Conservation (phyloP, 2,329 filamentous ascomycete genomes). For the Microdochium bolleyi region DNA sequence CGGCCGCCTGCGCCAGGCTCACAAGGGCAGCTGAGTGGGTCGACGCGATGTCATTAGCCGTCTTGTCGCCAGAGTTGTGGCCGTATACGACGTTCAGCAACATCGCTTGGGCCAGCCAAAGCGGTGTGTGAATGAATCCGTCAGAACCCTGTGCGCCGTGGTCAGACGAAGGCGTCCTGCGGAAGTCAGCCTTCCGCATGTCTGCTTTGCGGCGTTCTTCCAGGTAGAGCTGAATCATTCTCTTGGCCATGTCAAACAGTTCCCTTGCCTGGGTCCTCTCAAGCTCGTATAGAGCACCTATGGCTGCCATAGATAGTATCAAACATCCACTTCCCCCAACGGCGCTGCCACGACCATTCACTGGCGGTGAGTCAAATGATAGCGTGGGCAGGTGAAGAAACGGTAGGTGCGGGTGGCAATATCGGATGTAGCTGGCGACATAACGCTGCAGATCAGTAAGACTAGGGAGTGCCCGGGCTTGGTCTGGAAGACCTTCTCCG, state of each 20-base stretch:
- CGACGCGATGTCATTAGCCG: constrained; percentile 81
- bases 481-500: constrained; percentile 39
- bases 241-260: constrained; percentile 87
- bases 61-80: constrained; percentile 88
- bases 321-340: constrained; percentile 78
- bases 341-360: constrained; percentile 51
- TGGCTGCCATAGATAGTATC: constrained; percentile 80
- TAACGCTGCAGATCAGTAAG: constrained; percentile 84
- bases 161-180: constrained; percentile 39
- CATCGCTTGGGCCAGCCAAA: constrained; percentile 97
- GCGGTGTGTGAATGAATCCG: constrained; percentile 64
- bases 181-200: constrained; percentile 56
- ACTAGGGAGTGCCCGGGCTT: constrained; percentile 60
- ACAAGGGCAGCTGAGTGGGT: constrained; percentile 88
- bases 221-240: constrained; percentile 87
- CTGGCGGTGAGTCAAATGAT: constrained; percentile 73
- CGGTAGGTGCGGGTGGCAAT: constrained; percentile 91
- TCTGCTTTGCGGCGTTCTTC: constrained; percentile 86
- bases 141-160: constrained; percentile 43
- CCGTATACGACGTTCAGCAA: constrained; percentile 92
- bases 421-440: constrained; percentile 81
- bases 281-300: constrained; percentile 68
- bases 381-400: constrained; percentile 89
- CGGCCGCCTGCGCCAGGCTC: constrained; percentile 83
- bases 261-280: constrained; percentile 74